A percentile compares a stretch with the other conserved stretches of the same genome.
Evolutionary conservation across 2,329 filamentous ascomycete species (phyloP).

Genomic region (Botrytis hyacinthi): DNA sequence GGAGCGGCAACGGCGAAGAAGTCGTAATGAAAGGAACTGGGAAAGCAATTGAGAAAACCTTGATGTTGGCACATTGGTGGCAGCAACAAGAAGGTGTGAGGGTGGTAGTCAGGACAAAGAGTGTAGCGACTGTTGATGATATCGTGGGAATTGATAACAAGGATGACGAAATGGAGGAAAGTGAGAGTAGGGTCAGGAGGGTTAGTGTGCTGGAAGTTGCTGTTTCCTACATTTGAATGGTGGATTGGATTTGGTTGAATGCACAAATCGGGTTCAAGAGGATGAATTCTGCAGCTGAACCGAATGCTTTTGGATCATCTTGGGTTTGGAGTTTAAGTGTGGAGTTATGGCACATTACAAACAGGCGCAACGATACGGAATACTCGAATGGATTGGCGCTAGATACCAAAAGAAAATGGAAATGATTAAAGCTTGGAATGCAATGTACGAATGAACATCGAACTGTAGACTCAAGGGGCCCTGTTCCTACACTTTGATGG

Average conservation of each 20-base stretch:
- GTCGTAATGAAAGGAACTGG: slow-evolving; percentile 38
- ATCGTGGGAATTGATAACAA: slow-evolving; percentile 28
- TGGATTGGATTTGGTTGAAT: neutral
- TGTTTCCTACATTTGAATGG: slow-evolving; percentile 24
- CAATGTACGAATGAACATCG: neutral
- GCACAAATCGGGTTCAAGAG: neutral
- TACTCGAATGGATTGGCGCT: neutral
- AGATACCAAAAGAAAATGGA: neutral
- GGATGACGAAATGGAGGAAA: slow-evolving; percentile 25
- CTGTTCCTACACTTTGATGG: no score
- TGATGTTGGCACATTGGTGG: slow-evolving; percentile 35
- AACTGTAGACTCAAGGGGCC: neutral
- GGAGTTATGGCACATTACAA: neutral
- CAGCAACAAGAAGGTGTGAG: slow-evolving; percentile 32
- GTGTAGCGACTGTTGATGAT: slow-evolving; percentile 40
- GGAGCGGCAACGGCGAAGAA: slow-evolving; percentile 26
- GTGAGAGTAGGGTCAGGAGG: slow-evolving; percentile 34
- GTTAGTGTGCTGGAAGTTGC: slow-evolving; percentile 37
- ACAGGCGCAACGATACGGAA: neutral
- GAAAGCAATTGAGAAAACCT: slow-evolving; percentile 37
- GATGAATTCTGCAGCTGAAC: neutral
- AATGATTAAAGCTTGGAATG: neutral
- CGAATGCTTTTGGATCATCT: neutral
- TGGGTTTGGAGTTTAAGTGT: neutral
- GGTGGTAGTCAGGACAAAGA: slow-evolving; percentile 36